Base-by-base conservation (phyloP, 495 filamentous ascomycete genomes). In the Trichoderma asperelloides region DNA sequence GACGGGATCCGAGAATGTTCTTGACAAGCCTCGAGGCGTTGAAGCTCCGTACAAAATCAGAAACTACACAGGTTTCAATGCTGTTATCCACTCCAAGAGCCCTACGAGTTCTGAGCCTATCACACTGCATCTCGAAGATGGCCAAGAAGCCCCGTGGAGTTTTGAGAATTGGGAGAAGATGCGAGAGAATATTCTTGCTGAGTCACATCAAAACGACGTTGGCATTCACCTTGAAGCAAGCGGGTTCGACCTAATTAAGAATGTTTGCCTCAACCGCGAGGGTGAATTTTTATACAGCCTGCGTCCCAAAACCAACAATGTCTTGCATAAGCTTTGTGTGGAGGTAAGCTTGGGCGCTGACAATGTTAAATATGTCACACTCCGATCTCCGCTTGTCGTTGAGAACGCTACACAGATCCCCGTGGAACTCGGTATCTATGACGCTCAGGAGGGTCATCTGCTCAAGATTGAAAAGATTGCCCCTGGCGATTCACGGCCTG, bases 361-460 rank as follows among this genome's bases (percentile, higher is more conserved):
- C 77, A 97, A 97, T 68, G 89, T 98, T 76, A 98, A 98, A 78
- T 94, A 96, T 75, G 95, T 98, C 72, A 98, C 92, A 11, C 91
- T 98, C 74, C 87, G 94, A 47, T 98, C 95, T 16, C 95, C 95
- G 8, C 81, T 98, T n/a, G 78, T 97, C 16, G 86, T 98, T n/a
- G 95, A 97, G 76, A 98, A 98, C 78, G 89, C 93, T 72, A 98
- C 95, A 2, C 92, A 98, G 75, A 96, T 98, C 67, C 93, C 96
- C 0, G 87, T 98, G 2, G 96, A 98, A 77, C 71, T 98, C 28
- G 95, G 96, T n/a, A 86, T 98, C 7, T 96, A 91, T 74, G 95
- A 92, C 74, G 87, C 89, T 8, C 86, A 91, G 69, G 90, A 96
- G 62, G 93, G 93, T 8, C 88, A 97, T 74, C 83, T 98, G 60